Conservation (phyloP, 2,329 filamentous ascomycete species). For the Aureobasidium uvarum region DNA sequence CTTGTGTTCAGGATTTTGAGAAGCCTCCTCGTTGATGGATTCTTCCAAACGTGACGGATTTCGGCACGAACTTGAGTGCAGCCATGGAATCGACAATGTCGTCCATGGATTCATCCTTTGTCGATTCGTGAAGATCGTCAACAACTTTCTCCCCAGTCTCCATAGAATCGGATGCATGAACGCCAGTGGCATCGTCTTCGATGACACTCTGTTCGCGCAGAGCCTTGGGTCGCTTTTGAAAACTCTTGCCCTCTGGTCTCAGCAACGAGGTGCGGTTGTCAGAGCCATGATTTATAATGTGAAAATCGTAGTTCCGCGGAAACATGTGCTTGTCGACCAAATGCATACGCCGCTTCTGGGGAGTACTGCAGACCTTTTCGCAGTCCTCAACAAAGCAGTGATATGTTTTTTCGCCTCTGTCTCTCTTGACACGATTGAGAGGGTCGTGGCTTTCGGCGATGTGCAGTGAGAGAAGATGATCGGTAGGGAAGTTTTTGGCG, state of each 20-base stretch:
- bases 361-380: conserved; percentile 77
- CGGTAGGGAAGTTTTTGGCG: conserved; percentile 80
- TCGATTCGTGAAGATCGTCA: not conserved
- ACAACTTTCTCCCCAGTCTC: not conserved
- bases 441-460: conserved; percentile 91
- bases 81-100: conserved; percentile 67
- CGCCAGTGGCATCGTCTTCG: not conserved
- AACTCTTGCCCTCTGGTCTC: conserved; percentile 45
- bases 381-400: conserved; percentile 88
- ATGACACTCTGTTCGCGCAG: not conserved
- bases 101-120: conserved; percentile 47
- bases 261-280: conserved; percentile 80
- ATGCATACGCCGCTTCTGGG: conserved; percentile 81
- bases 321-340: conserved; percentile 94
- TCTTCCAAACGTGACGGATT: conserved; percentile 64
- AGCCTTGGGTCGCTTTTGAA: not conserved
- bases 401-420: conserved; percentile 86
- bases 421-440: conserved; percentile 67
- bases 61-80: conserved; percentile 67
- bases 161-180: not conserved
- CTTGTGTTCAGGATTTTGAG: conserved; percentile 44
- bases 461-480: conserved; percentile 76
- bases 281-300: conserved; percentile 83
- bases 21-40: conserved; percentile 56
- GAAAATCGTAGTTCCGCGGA: conserved; percentile 81